phyloP scores from a whole-genome alignment of 768 basidiomycete genomes.

The Glaciozyma martinii region DNA sequence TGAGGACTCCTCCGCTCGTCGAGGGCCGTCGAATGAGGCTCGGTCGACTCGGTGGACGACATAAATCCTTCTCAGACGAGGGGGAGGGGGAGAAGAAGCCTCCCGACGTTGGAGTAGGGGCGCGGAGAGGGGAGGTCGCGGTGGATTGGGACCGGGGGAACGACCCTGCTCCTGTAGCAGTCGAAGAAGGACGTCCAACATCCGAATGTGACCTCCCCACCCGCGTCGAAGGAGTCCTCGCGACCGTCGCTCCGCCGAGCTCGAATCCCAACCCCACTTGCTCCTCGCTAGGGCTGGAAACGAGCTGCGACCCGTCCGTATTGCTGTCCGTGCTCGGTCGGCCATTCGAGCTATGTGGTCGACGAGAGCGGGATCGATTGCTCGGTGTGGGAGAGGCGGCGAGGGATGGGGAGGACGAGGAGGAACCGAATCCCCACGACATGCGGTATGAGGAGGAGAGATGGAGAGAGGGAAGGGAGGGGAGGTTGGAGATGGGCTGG shows the following conservation, averaged over 20 bases:
- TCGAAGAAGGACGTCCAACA: too few species aligned
- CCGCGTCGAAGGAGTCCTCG: too few species aligned
- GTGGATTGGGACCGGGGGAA: neutral
- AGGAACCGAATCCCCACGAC: conserved; percentile 21
- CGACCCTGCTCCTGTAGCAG: too few species aligned
- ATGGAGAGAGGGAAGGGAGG: conserved; percentile 16
- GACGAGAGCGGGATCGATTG: too few species aligned
- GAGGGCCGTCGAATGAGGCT: neutral
- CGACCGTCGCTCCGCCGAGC: too few species aligned
- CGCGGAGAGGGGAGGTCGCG: neutral
- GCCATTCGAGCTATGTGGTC: too few species aligned
- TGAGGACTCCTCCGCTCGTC: conserved; percentile 6
- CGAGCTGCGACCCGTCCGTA: too few species aligned
- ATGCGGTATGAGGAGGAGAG: conserved; percentile 27
- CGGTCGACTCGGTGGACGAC: neutral
- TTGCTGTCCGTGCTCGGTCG: too few species aligned
- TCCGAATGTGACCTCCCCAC: too few species aligned
- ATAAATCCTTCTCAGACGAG: conserved; percentile 9
- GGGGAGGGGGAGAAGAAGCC: neutral
- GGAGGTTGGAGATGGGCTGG: conserved; percentile 7
- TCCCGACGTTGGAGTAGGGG: neutral
- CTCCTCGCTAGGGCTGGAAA: too few species aligned
- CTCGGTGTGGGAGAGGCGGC: too few species aligned
- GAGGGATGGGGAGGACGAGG: conserved; percentile 2
- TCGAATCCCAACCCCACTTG: too few species aligned